Conservation (phyloP, 257 asterid species). For the Scutellaria baicalensis region DNA sequence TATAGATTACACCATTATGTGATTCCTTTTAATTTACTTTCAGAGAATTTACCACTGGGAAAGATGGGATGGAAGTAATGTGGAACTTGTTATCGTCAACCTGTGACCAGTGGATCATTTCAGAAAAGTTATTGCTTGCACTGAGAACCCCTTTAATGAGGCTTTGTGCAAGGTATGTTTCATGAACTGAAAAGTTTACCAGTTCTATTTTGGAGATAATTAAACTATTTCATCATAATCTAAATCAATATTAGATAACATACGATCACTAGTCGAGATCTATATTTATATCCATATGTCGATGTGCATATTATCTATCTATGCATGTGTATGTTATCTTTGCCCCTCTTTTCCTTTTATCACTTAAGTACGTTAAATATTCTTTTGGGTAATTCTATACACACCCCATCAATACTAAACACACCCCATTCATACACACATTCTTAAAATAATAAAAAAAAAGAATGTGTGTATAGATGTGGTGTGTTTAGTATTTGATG, state of each 20-base stretch:
- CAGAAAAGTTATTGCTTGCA: constrained; percentile 35
- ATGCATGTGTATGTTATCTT: not conserved
- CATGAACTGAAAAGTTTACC: constrained; percentile 5
- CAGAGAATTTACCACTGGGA: constrained; percentile 53
- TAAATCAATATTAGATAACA: not conserved
- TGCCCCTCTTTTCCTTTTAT: not conserved
- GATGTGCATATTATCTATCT: not conserved
- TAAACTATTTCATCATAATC: not conserved
- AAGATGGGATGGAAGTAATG: constrained; percentile 64
- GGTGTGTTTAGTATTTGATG: too few species aligned
- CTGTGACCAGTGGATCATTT: constrained; percentile 57
- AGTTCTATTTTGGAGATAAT: not conserved
- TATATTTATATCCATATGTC: not conserved
- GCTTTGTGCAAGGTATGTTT: constrained; percentile 74
- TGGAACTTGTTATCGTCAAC: constrained; percentile 44
- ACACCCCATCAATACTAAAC: too few species aligned
- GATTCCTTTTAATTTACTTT: constrained; percentile 11
- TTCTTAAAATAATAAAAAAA: too few species aligned
- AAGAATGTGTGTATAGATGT: too few species aligned
- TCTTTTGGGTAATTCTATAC: too few species aligned
- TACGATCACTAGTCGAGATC: not conserved
- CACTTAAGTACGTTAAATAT: not conserved
- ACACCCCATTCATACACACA: too few species aligned
- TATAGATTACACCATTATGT: constrained; percentile 10
- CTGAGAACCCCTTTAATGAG: constrained; percentile 65